Evolutionary conservation across 805 yeast species (phyloP), one percentile per base, ranked within the genome.

Genomic region (Suhomyces vadensis): DNA sequence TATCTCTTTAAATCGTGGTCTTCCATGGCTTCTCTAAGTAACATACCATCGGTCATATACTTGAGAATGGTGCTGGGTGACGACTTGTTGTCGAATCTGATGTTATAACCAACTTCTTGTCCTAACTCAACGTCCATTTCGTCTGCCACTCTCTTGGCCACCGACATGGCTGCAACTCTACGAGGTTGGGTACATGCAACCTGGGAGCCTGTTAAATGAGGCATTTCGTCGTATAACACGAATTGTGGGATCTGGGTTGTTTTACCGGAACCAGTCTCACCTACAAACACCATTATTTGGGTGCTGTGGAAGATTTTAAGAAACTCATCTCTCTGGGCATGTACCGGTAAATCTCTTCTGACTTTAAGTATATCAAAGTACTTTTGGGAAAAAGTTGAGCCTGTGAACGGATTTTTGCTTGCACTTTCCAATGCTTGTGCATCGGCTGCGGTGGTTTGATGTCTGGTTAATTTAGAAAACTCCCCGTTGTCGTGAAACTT

Each of bases 21-120:
- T 52, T 86, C 94, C 98, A 94, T 91, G 22, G 97, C 97, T 69
- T 92, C 99, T 60, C 97, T 80, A 54, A 92, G 73, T 42, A 92
- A 77, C 97, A 92, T 91, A 82, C 99, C 99, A 73, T 92, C 99
- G 8, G 99, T 92, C 97, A 92, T 88, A 72, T 94, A 92, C 67
- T 90, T 89, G 58, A 92, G 73, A 27, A 91, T 78, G 5, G 99
- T 92, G 54, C 82, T 85, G 43, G 77, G 74, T 31, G 86, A 74
- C 1, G 96, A 87, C 56, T 81, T 87, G 67, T 92, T 91, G 56
- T 94, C 98, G 61, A 92, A 92, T 73, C 99, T 85, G 56, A 92
- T 87, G 53, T 85, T 81, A 69, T 92, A 92, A 71, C 99, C 99
- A 47, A 92, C 98, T 67, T 92, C 96, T 53, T 85, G 85, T 26